Evolutionary conservation across 345 rosid species (phyloP).

Genomic region (Cardiospermum halicacabum): DNA sequence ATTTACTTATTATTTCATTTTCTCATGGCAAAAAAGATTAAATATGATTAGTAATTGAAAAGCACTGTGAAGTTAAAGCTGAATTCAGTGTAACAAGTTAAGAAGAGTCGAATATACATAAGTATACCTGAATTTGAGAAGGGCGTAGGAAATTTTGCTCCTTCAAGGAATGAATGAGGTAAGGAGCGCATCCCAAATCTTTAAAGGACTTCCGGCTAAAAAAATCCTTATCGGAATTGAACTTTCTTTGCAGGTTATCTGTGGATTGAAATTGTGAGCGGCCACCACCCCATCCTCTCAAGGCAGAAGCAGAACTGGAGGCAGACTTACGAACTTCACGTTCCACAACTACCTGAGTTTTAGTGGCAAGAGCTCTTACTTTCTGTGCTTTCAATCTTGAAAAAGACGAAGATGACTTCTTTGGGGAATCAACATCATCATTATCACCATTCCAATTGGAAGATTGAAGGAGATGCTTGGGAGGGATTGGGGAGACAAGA

Average conservation of each 20-base stretch:
- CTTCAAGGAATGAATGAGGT: constrained; percentile 61
- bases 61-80: not conserved
- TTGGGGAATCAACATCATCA: constrained; percentile 9
- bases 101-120: no score
- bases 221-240: constrained; percentile 42
- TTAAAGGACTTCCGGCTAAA: constrained; percentile 65
- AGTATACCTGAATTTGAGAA: constrained; percentile 71
- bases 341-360: constrained; percentile 7
- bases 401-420: constrained; percentile 30
- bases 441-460: constrained; percentile 22
- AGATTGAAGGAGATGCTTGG: constrained; percentile 25
- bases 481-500: constrained; percentile 21
- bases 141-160: constrained; percentile 58
- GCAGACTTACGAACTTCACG: constrained; percentile 12
- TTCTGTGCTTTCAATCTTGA: constrained; percentile 56
- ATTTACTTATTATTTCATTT: no score
- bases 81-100: not conserved
- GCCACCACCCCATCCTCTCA: constrained; percentile 51
- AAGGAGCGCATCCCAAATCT: constrained; percentile 69
- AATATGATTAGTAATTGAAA: not conserved
- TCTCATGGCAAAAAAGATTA: not conserved
- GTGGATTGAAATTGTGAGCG: constrained; percentile 22
- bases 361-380: constrained; percentile 53
- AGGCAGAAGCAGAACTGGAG: constrained; percentile 37
- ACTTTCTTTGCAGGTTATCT: constrained; percentile 20